A percentile compares a stretch with the other conserved stretches of the same genome.
These are phyloP conservation scores for Mycosphaerelloides madeirae DNA, from an alignment of 2,329 filamentous ascomycete species.

Conservation along the genomic window DNA sequence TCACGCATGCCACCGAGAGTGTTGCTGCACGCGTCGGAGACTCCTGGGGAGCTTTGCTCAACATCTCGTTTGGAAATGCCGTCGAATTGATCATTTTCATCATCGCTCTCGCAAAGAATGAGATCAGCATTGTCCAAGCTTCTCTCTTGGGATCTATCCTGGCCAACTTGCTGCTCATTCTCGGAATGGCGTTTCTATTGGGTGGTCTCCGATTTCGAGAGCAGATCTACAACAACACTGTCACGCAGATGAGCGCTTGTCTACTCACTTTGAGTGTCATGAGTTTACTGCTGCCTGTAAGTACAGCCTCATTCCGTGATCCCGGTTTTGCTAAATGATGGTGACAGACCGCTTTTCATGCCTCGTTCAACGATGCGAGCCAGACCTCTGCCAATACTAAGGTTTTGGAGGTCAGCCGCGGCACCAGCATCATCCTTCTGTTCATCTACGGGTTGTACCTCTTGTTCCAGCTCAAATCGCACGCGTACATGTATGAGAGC, in stretches of 20 bases:
- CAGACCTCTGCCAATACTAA: constrained; percentile 57
- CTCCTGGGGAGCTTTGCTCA: constrained; percentile 47
- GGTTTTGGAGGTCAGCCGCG: constrained; percentile 80
- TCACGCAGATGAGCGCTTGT: constrained; percentile 94
- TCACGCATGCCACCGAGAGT: constrained; percentile 47
- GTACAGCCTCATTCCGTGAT: constrained; percentile 33
- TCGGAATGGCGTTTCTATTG: constrained; percentile 87
- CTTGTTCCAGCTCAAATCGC: constrained; percentile 85
- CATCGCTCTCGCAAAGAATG: constrained; percentile 72
- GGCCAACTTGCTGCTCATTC: constrained; percentile 78
- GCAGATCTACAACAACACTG: constrained; percentile 92
- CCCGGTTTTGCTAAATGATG: constrained; percentile 2
- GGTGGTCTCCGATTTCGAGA: constrained; percentile 83
- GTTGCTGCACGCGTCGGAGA: constrained; percentile 47
- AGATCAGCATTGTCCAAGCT: constrained; percentile 88
- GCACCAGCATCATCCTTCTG: constrained; percentile 80
- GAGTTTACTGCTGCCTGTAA: constrained; percentile 75
- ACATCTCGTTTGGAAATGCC: constrained; percentile 51
- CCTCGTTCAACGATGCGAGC: constrained; percentile 59
- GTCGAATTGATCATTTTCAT: constrained; percentile 56
- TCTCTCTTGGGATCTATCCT: constrained; percentile 85
- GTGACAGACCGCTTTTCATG: constrained; percentile 79
- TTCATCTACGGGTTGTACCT: constrained; percentile 80
- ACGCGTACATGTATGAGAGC: constrained; percentile 86
- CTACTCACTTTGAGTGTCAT: constrained; percentile 85